phyloP scores from a whole-genome alignment of 805 yeast genomes.

The Wickerhamiella kurtzmanii region DNA sequence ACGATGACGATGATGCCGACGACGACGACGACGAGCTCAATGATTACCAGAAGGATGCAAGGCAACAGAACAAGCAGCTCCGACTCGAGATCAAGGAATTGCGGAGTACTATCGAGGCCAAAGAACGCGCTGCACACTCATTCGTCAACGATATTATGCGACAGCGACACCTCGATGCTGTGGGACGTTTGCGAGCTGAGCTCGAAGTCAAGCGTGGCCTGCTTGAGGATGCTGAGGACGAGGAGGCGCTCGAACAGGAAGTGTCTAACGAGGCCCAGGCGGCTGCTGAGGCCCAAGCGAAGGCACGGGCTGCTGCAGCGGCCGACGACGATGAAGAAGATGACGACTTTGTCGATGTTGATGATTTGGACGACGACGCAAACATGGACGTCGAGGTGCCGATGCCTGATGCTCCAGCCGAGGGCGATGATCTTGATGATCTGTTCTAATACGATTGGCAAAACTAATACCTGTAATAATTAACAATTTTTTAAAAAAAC shows the following conservation, averaged over 20 bases:
- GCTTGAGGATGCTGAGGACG: slow-evolving; percentile 29
- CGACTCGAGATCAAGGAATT: slow-evolving; percentile 78
- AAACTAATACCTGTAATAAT: neutral
- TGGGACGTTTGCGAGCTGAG: slow-evolving; percentile 64
- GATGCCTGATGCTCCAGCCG: slow-evolving; percentile 27
- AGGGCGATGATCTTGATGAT: slow-evolving; percentile 24
- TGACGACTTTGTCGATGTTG: slow-evolving; percentile 24
- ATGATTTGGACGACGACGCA: slow-evolving; percentile 23
- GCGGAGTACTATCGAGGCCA: slow-evolving; percentile 61
- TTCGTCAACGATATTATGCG: slow-evolving; percentile 70
- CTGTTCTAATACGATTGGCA: slow-evolving; percentile 12
- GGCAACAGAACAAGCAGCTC: slow-evolving; percentile 56
- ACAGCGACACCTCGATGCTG: slow-evolving; percentile 72
- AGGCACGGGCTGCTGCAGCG: slow-evolving; percentile 21
- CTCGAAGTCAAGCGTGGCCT: slow-evolving; percentile 67
- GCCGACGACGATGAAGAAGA: slow-evolving; percentile 26
- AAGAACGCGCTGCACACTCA: slow-evolving; percentile 58
- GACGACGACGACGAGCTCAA: slow-evolving; percentile 40
- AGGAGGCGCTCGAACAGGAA: slow-evolving; percentile 17
- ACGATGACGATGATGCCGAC: slow-evolving; percentile 38
- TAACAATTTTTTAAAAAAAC: neutral
- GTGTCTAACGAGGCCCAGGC: slow-evolving; percentile 10
- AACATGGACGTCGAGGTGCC: slow-evolving; percentile 25
- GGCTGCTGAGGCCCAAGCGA: slow-evolving; percentile 18
- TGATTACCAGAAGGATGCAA: slow-evolving; percentile 38